phyloP scores from a whole-genome alignment of 768 basidiomycete species.

The Lentinus tigrinus region DNA sequence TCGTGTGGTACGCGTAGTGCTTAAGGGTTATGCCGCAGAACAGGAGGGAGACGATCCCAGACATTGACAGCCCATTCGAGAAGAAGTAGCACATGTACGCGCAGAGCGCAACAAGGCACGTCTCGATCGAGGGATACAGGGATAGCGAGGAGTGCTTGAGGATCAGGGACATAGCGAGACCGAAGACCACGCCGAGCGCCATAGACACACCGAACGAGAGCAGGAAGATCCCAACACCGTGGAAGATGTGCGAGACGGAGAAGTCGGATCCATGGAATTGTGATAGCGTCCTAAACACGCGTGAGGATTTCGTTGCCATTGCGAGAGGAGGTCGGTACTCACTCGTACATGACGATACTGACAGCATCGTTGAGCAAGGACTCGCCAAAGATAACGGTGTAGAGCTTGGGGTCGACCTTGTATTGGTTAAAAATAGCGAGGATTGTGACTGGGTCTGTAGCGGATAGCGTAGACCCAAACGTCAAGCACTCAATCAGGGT shows the following conservation, averaged over 20 bases:
- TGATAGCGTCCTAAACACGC: slow-evolving; percentile 68
- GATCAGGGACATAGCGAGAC: slow-evolving; percentile 85
- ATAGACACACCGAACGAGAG: slow-evolving; percentile 94
- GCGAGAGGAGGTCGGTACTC: slow-evolving; percentile 37
- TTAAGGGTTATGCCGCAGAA: slow-evolving; percentile 99
- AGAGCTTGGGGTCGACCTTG: slow-evolving; percentile 97
- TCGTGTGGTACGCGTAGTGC: slow-evolving; percentile 99
- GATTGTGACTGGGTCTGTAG: slow-evolving; percentile 97
- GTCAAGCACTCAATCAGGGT: slow-evolving; percentile 90
- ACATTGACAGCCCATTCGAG: slow-evolving; percentile 93
- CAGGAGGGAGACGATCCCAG: slow-evolving; percentile 94
- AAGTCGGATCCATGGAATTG: slow-evolving; percentile 91
- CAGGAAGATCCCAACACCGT: slow-evolving; percentile 96
- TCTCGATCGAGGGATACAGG: slow-evolving; percentile 90
- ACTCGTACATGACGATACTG: slow-evolving; percentile 99
- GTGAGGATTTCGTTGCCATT: not conserved
- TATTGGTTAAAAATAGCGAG: slow-evolving; percentile 98
- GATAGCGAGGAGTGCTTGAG: slow-evolving; percentile 91
- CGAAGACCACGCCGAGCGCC: slow-evolving; percentile 90
- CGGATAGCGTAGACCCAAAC: slow-evolving; percentile 95
- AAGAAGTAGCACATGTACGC: slow-evolving; percentile 99
- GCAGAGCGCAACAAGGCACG: slow-evolving; percentile 91
- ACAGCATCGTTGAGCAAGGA: slow-evolving; percentile 97
- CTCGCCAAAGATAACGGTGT: slow-evolving; percentile 97
- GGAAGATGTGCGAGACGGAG: slow-evolving; percentile 84